Percentiles rank a stretch among this genome's conserved stretches.
These are phyloP conservation scores for Talaromyces stipitatus DNA, from an alignment of 495 filamentous ascomycete species.

Conservation along the genomic window DNA sequence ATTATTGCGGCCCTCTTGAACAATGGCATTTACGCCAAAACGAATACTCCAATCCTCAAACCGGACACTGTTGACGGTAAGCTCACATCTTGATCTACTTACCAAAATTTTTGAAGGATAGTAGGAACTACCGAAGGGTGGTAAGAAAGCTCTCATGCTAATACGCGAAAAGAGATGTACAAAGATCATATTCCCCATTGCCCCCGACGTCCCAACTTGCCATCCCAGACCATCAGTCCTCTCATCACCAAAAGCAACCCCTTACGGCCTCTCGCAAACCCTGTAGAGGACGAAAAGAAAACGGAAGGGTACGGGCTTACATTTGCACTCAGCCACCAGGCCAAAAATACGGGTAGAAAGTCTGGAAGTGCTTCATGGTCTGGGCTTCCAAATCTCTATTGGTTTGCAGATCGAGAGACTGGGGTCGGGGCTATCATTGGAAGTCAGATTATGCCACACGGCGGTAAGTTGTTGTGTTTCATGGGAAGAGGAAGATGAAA, in stretches of 20 bases:
- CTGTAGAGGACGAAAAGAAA: conserved; percentile 35
- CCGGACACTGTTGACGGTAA: conserved; percentile 32
- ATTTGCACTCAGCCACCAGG: conserved; percentile 38
- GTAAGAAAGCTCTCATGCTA: not conserved
- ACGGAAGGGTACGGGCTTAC: conserved; percentile 54
- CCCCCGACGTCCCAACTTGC: not conserved
- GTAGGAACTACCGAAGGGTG: not conserved
- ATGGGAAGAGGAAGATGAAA: not conserved
- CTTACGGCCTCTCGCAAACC: conserved; percentile 29
- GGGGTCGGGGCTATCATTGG: conserved; percentile 51
- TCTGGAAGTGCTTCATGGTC: conserved; percentile 44
- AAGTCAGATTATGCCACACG: conserved; percentile 52
- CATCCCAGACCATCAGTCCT: not conserved
- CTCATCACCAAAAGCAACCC: not conserved
- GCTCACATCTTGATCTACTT: not conserved
- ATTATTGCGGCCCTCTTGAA: conserved; percentile 36
- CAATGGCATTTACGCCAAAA: conserved; percentile 33
- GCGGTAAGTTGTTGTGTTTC: not conserved
- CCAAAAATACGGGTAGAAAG: conserved; percentile 39
- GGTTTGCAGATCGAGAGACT: conserved; percentile 53
- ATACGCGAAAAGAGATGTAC: conserved; percentile 39
- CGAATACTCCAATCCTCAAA: conserved; percentile 33
- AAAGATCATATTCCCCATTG: conserved; percentile 47
- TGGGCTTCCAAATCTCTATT: conserved; percentile 52
- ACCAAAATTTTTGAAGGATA: not conserved